phyloP scores from a whole-genome alignment of 108 stramenopile species.

The Cyclotella distinguenda region DNA sequence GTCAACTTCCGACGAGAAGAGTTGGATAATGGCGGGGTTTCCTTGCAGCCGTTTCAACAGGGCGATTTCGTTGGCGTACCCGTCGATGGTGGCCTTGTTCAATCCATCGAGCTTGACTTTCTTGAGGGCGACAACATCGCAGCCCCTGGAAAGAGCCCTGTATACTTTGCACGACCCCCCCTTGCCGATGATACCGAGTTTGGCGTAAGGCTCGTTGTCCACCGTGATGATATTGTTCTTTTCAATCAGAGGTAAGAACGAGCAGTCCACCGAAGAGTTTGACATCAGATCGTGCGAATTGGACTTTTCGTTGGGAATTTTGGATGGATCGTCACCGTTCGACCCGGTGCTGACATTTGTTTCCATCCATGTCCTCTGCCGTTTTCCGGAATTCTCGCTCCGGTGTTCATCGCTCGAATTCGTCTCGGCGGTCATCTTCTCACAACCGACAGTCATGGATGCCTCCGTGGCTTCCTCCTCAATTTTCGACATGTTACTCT shows the following conservation, averaged over 20 bases:
- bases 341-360: background rate
- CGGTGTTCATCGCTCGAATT: too few species aligned
- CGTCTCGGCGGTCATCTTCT: too few species aligned
- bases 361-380: background rate
- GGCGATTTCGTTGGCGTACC: constrained; percentile 97
- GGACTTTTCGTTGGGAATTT: background rate
- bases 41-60: constrained; percentile 85
- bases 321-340: background rate
- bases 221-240: constrained; percentile 84
- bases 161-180: constrained; percentile 97
- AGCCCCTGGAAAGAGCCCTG: constrained; percentile 77
- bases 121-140: constrained; percentile 93
- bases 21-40: constrained; percentile 90
- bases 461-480: constrained; percentile 29
- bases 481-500: constrained; percentile 41
- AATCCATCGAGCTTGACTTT: constrained; percentile 89
- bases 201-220: constrained; percentile 78
- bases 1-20: constrained; percentile 92
- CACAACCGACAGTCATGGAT: too few species aligned
- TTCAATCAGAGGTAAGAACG: constrained; percentile 76
- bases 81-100: constrained; percentile 82
- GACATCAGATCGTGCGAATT: constrained; percentile 13
- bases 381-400: too few species aligned
- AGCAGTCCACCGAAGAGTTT: constrained; percentile 20
- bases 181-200: constrained; percentile 94